Evolutionary conservation across 1,139 yeast species (phyloP), one percentile per base, ranked within the genome.

Genomic region (Groenewaldozyma sp.): DNA sequence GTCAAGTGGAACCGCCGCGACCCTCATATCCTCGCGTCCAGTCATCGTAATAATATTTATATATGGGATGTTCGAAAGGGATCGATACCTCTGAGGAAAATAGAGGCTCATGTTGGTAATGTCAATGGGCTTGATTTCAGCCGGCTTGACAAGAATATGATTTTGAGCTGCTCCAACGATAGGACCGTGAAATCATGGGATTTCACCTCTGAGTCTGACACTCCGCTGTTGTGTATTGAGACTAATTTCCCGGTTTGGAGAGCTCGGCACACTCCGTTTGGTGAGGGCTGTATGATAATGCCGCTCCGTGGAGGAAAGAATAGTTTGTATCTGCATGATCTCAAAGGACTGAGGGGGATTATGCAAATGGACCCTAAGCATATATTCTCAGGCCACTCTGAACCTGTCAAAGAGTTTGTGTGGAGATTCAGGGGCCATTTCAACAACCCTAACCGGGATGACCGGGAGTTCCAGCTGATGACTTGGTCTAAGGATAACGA

Each of bases 401-500:
- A 83, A 37, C 82, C 91, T 2, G 79, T 88, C 17, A 79, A 80
- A 36, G 97, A 88, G 55, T 86, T 87, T 56, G 66, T 88, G 2
- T 88, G 96, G 96, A 67, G 96, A 49, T 65, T 76, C 6, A 65
- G 84, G 40, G 68, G 76, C 41, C 13, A 18, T 10, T 11, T 22
- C 26, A 53, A 67, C 48, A 45, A 54, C 5, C 70, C 70, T 14
- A 65, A 62, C 5, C 52, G 68, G 7, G 79, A 76, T 49, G 87
- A 87, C 64, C 68, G 87, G 41, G 95, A 86, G 45, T 87, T 74
- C 54, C 96, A 88, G 56, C 61, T 91, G 39, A 93, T 91, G 0
- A 84, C 98, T 0, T 91, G 97, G 96, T 81, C 94, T 0, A 78
- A 83, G 46, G 98, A 91, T 55, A 75, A 78, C 49, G 94, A 86